phyloP scores from a whole-genome alignment of 257 asterid genomes.

The Salvia rosmarinus region DNA sequence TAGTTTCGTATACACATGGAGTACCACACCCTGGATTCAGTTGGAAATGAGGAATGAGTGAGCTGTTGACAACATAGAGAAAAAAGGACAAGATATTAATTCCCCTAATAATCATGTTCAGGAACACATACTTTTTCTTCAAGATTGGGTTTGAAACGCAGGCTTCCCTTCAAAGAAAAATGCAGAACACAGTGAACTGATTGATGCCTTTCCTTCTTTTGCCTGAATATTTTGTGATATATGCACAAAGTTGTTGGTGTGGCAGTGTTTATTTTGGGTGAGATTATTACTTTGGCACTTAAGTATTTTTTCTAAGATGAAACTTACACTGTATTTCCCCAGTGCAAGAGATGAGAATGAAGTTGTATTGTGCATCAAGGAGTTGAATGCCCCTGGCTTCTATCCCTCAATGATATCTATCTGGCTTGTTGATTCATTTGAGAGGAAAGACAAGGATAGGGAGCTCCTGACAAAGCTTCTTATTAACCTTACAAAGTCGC shows the following conservation, averaged over 20 bases:
- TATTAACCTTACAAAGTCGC: conserved; percentile 58
- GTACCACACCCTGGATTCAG: neutral
- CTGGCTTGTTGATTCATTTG: conserved; percentile 90
- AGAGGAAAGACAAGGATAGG: conserved; percentile 83
- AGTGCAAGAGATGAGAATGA: conserved; percentile 87
- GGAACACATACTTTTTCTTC: neutral
- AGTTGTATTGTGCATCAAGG: conserved; percentile 79
- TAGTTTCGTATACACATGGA: neutral
- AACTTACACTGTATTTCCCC: conserved; percentile 31
- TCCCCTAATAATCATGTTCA: neutral
- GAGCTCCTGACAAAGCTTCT: conserved; percentile 78
- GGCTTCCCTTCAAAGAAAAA: neutral
- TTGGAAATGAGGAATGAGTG: neutral
- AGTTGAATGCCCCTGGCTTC: conserved; percentile 69
- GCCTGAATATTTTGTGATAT: neutral
- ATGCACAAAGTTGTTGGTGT: neutral
- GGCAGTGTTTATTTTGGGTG: neutral
- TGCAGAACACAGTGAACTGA: neutral
- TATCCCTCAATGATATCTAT: conserved; percentile 79
- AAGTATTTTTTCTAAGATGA: neutral
- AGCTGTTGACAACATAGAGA: neutral
- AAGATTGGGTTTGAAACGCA: conserved; percentile 2
- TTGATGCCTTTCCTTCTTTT: neutral
- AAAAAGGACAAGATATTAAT: neutral
- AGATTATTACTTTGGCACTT: neutral